These are phyloP conservation scores for Lentinula novae-zelandiae DNA, from an alignment of 1,284 basidiomycete species.

Conservation along the genomic window DNA sequence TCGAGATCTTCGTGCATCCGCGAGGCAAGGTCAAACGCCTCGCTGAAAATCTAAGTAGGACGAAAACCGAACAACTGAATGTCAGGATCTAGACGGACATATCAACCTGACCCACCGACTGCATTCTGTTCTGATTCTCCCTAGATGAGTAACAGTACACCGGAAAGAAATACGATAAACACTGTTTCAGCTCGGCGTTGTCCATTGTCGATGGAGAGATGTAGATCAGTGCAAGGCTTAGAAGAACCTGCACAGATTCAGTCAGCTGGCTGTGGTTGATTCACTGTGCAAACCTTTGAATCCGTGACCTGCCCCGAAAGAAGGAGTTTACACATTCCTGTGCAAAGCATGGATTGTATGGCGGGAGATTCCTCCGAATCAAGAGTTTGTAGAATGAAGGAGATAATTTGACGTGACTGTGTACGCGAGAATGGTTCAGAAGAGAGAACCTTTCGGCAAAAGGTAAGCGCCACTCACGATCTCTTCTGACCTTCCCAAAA, in stretches of 20 bases:
- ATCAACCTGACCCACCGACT: constrained; percentile 47
- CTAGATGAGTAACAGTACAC: constrained; percentile 88
- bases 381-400: constrained; percentile 75
- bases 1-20: constrained; percentile 72
- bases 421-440: not conserved
- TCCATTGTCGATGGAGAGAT: constrained; percentile 83
- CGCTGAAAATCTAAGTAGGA: constrained; percentile 68
- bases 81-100: not conserved
- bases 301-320: constrained; percentile 82
- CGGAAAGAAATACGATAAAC: constrained; percentile 94
- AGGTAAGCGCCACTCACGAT: constrained; percentile 35
- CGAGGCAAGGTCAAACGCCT: constrained; percentile 67
- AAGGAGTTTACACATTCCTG: constrained; percentile 90
- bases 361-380: constrained; percentile 73
- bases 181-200: constrained; percentile 89
- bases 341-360: constrained; percentile 76
- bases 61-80: not conserved
- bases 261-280: not conserved
- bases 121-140: constrained; percentile 77
- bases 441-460: not conserved
- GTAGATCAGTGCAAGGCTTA: constrained; percentile 79
- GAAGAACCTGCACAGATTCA: constrained; percentile 57
- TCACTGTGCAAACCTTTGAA: constrained; percentile 47
- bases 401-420: constrained; percentile 67
- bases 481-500: constrained; percentile 54